Conservation (phyloP, 768 basidiomycete species). For the Pisolithus sp. region DNA sequence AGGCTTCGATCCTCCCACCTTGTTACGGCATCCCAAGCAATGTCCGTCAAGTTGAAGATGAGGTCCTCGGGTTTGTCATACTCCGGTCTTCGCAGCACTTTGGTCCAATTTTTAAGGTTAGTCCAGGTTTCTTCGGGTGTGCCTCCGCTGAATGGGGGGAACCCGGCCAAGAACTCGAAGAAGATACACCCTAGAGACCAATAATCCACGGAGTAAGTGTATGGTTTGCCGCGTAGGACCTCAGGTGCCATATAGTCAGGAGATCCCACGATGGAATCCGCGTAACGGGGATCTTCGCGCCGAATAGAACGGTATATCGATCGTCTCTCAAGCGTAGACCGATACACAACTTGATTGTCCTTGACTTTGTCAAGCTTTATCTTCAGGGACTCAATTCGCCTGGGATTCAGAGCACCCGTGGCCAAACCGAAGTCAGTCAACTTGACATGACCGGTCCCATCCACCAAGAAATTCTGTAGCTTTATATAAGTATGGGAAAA, state of each 20-base stretch:
- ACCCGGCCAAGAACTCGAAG: constrained; percentile 95
- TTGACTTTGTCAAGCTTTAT: constrained; percentile 97
- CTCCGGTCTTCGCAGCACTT: constrained; percentile 84
- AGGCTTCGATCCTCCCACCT: constrained; percentile 39
- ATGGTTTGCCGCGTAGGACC: constrained; percentile 89
- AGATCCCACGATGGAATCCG: constrained; percentile 95
- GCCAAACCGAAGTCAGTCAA: constrained; percentile 97
- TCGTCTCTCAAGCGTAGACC: constrained; percentile 90
- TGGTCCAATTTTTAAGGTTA: constrained; percentile 96
- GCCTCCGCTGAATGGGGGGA: constrained; percentile 95
- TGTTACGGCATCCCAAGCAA: constrained; percentile 92
- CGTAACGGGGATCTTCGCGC: constrained; percentile 85
- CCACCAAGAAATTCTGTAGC: constrained; percentile 89
- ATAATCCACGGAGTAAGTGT: constrained; percentile 94
- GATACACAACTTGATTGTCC: constrained; percentile 81
- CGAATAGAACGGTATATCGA: constrained; percentile 92
- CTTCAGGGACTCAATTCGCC: constrained; percentile 89
- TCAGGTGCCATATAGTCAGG: constrained; percentile 99
- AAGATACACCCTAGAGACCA: constrained; percentile 98
- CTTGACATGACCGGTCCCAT: constrained; percentile 94
- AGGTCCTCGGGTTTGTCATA: constrained; percentile 95
- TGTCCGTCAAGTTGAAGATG: constrained; percentile 91
- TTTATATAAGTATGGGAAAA: not conserved
- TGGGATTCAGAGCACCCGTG: constrained; percentile 92
- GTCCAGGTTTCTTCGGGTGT: constrained; percentile 99